Base-by-base conservation (phyloP, 441 rosid genomes). In the Adansonia grandidieri region DNA sequence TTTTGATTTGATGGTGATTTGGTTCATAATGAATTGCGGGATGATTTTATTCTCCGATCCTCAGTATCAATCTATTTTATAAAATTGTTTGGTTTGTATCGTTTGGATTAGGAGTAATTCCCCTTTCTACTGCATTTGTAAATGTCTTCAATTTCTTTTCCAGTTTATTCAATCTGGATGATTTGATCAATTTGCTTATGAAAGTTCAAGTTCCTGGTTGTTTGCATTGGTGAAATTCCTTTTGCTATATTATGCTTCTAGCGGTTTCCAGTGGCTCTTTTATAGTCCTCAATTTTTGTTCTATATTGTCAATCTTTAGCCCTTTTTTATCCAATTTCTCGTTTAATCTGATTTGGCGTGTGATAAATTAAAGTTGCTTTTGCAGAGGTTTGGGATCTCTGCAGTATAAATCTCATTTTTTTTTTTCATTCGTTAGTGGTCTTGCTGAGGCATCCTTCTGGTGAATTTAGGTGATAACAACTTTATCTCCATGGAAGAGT, bases 401-500 rank as follows among this genome's bases (percentile, higher is more conserved):
- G 11, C 74, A 8, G 48, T 20, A 32, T 28, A 22, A 20, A 9
- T 42, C 57, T n/a, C 61, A 48, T 56, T 28, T 50, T 60, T 13
- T n/a, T 53, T 7, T 24, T 72, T 73, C 47, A 5, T 80, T 51
- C 32, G 58, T 44, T 79, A 58, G 70, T 51, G 48, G 37, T 66
- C 58, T 57, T 67, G 78, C 51, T 40, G 56, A 57, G 28, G 17
- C 14, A 42, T 72, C 66, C 48, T 82, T 71, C 69, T 64, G 15
- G 5, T 71, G 67, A 63, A 64, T 50, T 68, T 79, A 68, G 71
- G 40, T 60, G 54, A 54, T 63, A 60, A 19, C 50, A 76, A 57
- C 66, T 75, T 80, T 71, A 44, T 24, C 44, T 22, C 77, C 66
- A 93, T 93, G 99, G 96, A 89, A 77, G 92, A 82, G 80, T 68